phyloP scores from a whole-genome alignment of 2,329 filamentous ascomycete genomes.

The Aspergillus spinulosporus region DNA sequence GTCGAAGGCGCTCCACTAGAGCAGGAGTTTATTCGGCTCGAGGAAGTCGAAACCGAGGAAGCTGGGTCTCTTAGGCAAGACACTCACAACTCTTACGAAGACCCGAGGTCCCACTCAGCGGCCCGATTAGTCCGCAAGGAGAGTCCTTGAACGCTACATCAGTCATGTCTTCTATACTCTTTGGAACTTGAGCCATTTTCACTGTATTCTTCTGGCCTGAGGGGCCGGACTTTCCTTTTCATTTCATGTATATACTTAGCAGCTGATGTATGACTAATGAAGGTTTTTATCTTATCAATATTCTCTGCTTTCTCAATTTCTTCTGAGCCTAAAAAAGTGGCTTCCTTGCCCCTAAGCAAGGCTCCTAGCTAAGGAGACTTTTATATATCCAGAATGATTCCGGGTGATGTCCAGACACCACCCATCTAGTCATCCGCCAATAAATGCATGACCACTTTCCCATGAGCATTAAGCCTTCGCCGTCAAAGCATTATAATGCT shows the following conservation, averaged over 20 bases:
- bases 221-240: not conserved
- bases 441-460: not conserved
- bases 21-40: not conserved
- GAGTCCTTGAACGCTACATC: not conserved
- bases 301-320: not conserved
- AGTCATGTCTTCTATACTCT: not conserved
- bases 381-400: not conserved
- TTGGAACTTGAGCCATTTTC: not conserved
- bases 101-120: not conserved
- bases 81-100: not conserved
- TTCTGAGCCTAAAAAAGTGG: not conserved
- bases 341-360: not conserved
- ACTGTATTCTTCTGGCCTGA: not conserved
- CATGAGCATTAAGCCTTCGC: constrained; percentile 38
- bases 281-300: not conserved
- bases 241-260: not conserved
- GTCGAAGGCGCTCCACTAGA: not conserved
- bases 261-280: not conserved
- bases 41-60: not conserved
- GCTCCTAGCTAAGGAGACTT: too few relatives aligned
- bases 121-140: not conserved
- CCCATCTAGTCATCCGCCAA: not conserved
- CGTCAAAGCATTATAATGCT: constrained; percentile 92
- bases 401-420: constrained; percentile 2
- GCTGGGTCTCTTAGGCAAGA: not conserved